Conservation (phyloP, 2,329 filamentous ascomycete genomes). For the Claviceps sp. region DNA sequence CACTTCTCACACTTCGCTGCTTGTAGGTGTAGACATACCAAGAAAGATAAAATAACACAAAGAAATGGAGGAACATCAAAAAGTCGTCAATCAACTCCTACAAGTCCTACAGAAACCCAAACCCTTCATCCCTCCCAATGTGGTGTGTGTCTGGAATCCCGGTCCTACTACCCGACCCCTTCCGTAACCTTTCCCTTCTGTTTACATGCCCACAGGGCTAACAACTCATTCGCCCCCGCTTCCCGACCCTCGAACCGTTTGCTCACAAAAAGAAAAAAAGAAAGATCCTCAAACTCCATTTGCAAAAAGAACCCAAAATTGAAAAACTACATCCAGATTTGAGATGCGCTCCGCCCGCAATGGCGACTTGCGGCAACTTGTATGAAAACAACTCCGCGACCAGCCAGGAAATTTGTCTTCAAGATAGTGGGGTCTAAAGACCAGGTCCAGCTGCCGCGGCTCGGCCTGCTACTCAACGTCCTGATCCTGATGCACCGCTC, state of each 20-base stretch:
- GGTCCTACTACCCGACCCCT: background rate
- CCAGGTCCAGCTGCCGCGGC: background rate
- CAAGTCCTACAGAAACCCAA: conserved; percentile 8
- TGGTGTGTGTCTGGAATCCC: background rate
- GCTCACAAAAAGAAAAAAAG: background rate
- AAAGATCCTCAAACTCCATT: conserved; percentile 23
- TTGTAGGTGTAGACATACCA: too few relatives aligned
- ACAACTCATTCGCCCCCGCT: conserved; percentile 5
- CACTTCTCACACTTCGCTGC: too few relatives aligned
- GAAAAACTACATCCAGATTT: conserved; percentile 25
- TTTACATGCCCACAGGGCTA: conserved; percentile 9
- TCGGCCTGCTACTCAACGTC: conserved; percentile 13
- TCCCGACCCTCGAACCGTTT: conserved; percentile 3
- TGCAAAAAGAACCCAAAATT: conserved; percentile 25
- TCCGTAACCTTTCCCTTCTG: conserved; percentile 4
- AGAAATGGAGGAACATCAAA: background rate
- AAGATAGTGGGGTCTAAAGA: background rate
- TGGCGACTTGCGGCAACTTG: conserved; percentile 1
- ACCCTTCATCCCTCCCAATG: background rate
- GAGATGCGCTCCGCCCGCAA: conserved; percentile 4
- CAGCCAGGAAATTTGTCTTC: background rate
- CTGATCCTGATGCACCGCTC: conserved; percentile 24
- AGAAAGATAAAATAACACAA: background rate
- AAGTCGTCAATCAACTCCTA: conserved; percentile 11
- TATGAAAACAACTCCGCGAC: conserved; percentile 3